A percentile compares a stretch with the other conserved stretches of the same genome.
phyloP scores from a whole-genome alignment of 768 basidiomycete species.

The Fomitopsis serialis region DNA sequence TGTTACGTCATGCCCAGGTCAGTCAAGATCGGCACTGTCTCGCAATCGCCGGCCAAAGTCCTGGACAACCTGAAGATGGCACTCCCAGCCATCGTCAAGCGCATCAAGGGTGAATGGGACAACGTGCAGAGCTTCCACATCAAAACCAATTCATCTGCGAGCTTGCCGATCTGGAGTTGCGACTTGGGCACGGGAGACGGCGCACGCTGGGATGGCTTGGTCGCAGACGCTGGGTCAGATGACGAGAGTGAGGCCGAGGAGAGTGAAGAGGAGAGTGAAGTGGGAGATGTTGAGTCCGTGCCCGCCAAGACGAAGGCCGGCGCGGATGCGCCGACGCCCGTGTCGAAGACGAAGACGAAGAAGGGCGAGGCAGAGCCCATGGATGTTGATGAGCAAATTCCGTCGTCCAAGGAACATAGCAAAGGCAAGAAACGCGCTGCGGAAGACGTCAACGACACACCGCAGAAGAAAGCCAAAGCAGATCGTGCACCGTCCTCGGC shows the following conservation, averaged over 20 bases:
- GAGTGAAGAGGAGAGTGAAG: slow-evolving; percentile 21
- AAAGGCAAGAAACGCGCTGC: slow-evolving; percentile 31
- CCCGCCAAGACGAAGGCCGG: slow-evolving; percentile 28
- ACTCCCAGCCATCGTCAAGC: slow-evolving; percentile 66
- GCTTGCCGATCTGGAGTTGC: slow-evolving; percentile 90
- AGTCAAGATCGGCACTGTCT: slow-evolving; percentile 74
- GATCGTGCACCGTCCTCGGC: neutral
- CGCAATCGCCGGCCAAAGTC: slow-evolving; percentile 69
- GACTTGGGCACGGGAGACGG: slow-evolving; percentile 55
- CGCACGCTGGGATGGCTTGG: slow-evolving; percentile 55
- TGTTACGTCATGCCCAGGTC: slow-evolving; percentile 44
- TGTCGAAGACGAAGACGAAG: slow-evolving; percentile 10
- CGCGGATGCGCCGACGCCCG: slow-evolving; percentile 11
- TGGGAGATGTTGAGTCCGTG: slow-evolving; percentile 7
- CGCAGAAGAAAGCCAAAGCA: slow-evolving; percentile 7
- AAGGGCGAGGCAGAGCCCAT: slow-evolving; percentile 21
- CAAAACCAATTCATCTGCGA: slow-evolving; percentile 80
- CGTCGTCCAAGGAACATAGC: slow-evolving; percentile 10
- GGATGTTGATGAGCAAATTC: slow-evolving; percentile 15
- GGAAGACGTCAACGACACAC: slow-evolving; percentile 31
- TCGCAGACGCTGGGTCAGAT: slow-evolving; percentile 15
- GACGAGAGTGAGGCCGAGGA: slow-evolving; percentile 18
- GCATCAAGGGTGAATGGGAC: slow-evolving; percentile 80
- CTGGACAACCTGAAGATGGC: slow-evolving; percentile 74
- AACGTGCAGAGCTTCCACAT: slow-evolving; percentile 87